A percentile compares a stretch with the other conserved stretches of the same genome.
These are phyloP conservation scores for Encephalitozoon intestinalis DNA, from an alignment of 371 early-diverging fungal species.

Conservation along the genomic window DNA sequence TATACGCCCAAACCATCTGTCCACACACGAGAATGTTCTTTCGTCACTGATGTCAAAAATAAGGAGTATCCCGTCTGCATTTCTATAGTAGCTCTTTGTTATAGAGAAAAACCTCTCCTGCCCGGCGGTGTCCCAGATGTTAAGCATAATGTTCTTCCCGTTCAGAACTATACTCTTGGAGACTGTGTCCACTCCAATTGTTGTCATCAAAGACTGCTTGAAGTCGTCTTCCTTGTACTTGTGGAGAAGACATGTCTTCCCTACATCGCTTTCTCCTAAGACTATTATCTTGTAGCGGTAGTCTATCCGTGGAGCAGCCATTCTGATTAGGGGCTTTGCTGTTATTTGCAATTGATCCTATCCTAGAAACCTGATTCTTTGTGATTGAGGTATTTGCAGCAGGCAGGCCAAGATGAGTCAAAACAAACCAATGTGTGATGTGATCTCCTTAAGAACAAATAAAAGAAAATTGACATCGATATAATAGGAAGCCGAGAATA, in stretches of 20 bases:
- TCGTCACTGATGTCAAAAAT: slow-evolving; percentile 87
- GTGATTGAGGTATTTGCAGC: not conserved
- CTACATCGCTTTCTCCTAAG: slow-evolving; percentile 65
- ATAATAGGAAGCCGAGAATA: not conserved
- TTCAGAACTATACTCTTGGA: slow-evolving; percentile 66
- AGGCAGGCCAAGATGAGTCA: not conserved
- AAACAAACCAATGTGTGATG: slow-evolving; percentile 9
- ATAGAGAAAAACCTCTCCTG: slow-evolving; percentile 82
- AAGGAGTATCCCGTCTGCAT: slow-evolving; percentile 95
- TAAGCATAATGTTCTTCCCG: slow-evolving; percentile 61
- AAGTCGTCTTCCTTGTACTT: slow-evolving; percentile 54
- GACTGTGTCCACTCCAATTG: slow-evolving; percentile 57
- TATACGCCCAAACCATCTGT: slow-evolving; percentile 70
- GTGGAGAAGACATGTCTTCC: slow-evolving; percentile 63
- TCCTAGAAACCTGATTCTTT: not conserved
- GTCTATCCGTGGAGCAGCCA: not conserved
- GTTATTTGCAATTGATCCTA: not conserved
- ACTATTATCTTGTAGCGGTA: slow-evolving; percentile 58
- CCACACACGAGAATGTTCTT: slow-evolving; percentile 81
- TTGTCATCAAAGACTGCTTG: slow-evolving; percentile 47
- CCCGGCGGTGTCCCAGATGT: slow-evolving; percentile 79
- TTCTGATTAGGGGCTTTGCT: not conserved
- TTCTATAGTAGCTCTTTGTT: slow-evolving; percentile 94
- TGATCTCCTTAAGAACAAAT: slow-evolving; percentile 12
- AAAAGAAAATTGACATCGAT: not conserved